phyloP scores from a whole-genome alignment of 352 stramenopile genomes.

The Pelagophyceae sp. region DNA sequence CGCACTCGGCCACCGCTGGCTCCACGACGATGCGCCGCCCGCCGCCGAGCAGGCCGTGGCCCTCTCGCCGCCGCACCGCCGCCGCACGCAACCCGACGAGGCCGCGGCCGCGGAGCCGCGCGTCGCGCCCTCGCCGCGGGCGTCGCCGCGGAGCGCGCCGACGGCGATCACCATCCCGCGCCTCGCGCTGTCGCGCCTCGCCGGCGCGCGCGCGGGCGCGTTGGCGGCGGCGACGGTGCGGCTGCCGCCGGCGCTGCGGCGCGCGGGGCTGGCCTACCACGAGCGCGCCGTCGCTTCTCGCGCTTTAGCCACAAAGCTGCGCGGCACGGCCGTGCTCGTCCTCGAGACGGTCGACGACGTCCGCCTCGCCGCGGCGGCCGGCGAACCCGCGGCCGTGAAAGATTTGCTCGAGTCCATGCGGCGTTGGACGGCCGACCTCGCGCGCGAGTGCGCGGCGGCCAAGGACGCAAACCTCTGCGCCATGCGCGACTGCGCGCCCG shows the following conservation, averaged over 20 bases:
- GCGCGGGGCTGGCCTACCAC: constrained; percentile 16
- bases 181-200: not conserved
- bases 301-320: not conserved
- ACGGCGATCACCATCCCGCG: not conserved
- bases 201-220: not conserved
- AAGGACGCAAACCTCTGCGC: constrained; percentile 1
- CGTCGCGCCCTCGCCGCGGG: too few relatives aligned
- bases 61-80: too few relatives aligned
- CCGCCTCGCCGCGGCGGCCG: not conserved
- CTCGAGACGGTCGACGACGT: constrained; percentile 17
- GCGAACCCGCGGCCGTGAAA: not conserved
- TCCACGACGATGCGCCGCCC: constrained; percentile 16
- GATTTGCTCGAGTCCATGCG: not conserved
- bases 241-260: not conserved
- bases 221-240: not conserved
- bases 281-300: not conserved
- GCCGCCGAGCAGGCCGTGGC: not conserved
- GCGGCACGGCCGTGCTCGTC: not conserved
- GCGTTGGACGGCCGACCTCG: constrained; percentile 4
- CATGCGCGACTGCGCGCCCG: not conserved
- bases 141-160: not conserved
- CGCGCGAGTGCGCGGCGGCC: not conserved
- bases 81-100: too few relatives aligned
- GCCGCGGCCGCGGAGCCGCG: not conserved
- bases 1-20: constrained; percentile 25